These are phyloP conservation scores for Geosmithia morbida DNA, from an alignment of 2,329 filamentous ascomycete species.

Conservation along the genomic window DNA sequence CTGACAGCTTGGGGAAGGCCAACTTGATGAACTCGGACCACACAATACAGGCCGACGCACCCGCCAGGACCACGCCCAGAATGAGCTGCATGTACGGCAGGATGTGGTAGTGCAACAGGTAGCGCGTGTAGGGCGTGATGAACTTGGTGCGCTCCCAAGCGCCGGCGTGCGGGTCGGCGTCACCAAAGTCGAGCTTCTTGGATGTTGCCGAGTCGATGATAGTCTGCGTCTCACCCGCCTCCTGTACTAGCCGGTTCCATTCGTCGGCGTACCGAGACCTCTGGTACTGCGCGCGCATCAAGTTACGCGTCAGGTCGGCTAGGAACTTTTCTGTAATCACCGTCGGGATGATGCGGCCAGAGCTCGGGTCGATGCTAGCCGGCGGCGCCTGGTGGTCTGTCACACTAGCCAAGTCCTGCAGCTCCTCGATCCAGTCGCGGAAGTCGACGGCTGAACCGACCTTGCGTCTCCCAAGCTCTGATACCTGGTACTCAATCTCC, in stretches of 20 bases:
- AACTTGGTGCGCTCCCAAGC: conserved; percentile 41
- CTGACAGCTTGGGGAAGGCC: conserved; percentile 62
- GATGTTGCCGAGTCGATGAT: conserved; percentile 76
- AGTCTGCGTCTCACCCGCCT: conserved; percentile 61
- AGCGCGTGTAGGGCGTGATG: conserved; percentile 70
- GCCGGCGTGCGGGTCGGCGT: conserved; percentile 37
- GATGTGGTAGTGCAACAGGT: conserved; percentile 60
- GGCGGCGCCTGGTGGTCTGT: conserved; percentile 40
- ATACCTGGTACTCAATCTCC: conserved; percentile 66
- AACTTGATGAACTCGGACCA: conserved; percentile 90
- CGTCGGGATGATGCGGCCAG: conserved; percentile 41
- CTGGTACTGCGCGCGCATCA: conserved; percentile 71
- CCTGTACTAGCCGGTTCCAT: conserved; percentile 67
- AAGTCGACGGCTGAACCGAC: conserved; percentile 61
- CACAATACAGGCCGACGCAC: conserved; percentile 70
- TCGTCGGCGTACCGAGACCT: conserved; percentile 71
- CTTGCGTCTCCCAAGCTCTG: conserved; percentile 68
- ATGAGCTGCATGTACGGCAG: conserved; percentile 53
- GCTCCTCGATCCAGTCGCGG: conserved; percentile 90
- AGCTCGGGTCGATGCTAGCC: conserved; percentile 19
- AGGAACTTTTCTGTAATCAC: conserved; percentile 90
- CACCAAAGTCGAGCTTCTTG: conserved; percentile 63
- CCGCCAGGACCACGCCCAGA: conserved; percentile 51
- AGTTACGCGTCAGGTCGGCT: conserved; percentile 71
- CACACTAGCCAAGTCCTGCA: conserved; percentile 62